These are phyloP conservation scores for Staphylotrichum longicolle DNA, from an alignment of 495 filamentous ascomycete species.

Conservation along the genomic window DNA sequence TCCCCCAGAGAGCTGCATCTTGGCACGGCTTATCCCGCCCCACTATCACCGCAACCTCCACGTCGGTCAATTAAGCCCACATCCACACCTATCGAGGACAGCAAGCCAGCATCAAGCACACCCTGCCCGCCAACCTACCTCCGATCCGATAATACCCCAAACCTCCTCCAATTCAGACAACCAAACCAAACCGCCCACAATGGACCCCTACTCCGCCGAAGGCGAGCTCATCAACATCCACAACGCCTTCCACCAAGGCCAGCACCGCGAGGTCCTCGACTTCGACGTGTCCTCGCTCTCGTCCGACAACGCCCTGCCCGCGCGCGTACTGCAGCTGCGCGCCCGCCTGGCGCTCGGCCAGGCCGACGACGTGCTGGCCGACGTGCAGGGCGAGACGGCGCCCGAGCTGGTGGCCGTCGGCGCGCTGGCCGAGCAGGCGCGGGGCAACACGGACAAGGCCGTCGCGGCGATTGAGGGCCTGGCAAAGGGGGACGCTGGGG, in stretches of 20 bases:
- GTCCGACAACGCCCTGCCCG: slow-evolving; percentile 69
- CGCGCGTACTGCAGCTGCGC: slow-evolving; percentile 76
- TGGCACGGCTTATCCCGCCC: slow-evolving; percentile 14
- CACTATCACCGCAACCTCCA: slow-evolving; percentile 21
- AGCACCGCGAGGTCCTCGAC: slow-evolving; percentile 78
- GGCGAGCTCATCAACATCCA: slow-evolving; percentile 95
- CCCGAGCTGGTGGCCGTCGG: slow-evolving; percentile 78
- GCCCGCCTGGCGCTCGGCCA: slow-evolving; percentile 79
- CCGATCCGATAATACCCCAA: background rate
- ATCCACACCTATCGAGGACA: background rate
- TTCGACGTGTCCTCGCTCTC: slow-evolving; percentile 75
- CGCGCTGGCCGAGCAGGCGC: slow-evolving; percentile 67
- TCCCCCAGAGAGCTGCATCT: background rate
- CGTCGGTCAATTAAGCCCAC: slow-evolving; percentile 27
- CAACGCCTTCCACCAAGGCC: slow-evolving; percentile 91
- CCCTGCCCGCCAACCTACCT: slow-evolving; percentile 2
- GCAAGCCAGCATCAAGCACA: slow-evolving; percentile 11
- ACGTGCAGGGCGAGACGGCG: slow-evolving; percentile 61
- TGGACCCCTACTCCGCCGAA: slow-evolving; percentile 90
- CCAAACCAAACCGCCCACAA: slow-evolving; percentile 17
- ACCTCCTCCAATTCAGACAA: background rate
- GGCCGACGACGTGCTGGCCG: slow-evolving; percentile 64
- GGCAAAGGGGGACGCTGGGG: slow-evolving; percentile 54
- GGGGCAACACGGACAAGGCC: slow-evolving; percentile 60
- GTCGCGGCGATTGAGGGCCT: slow-evolving; percentile 63